Conservation (phyloP, 2,329 filamentous ascomycete genomes). For the Fusarium piperis region DNA sequence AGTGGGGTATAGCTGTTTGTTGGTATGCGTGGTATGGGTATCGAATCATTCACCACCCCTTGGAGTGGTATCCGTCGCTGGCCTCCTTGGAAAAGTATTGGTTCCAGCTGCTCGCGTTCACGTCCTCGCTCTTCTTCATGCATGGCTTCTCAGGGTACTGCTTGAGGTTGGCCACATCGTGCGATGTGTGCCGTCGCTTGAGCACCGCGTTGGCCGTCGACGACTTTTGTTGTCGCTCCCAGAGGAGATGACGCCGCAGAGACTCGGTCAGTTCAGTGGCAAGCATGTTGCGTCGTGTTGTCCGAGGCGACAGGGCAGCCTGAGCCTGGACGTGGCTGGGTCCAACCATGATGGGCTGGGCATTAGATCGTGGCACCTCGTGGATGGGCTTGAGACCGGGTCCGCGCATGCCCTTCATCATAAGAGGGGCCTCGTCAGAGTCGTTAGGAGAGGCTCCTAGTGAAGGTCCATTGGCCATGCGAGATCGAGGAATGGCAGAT, state of each 20-base stretch:
- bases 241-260: conserved; percentile 88
- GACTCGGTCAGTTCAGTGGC: conserved; percentile 94
- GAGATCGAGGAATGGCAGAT: conserved; percentile 72
- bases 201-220: conserved; percentile 88
- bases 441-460: conserved; percentile 64
- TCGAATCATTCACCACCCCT: conserved; percentile 50
- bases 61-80: conserved; percentile 58
- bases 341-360: conserved; percentile 82
- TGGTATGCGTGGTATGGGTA: conserved; percentile 24
- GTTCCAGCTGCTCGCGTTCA: conserved; percentile 81
- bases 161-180: conserved; percentile 88
- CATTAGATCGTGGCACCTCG: conserved; percentile 71
- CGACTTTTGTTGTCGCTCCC: conserved; percentile 95
- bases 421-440: conserved; percentile 69
- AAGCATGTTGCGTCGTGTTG: conserved; percentile 94
- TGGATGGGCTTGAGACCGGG: conserved; percentile 63
- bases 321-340: conserved; percentile 72
- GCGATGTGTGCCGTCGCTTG: conserved; percentile 89
- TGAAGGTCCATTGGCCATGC: conserved; percentile 59
- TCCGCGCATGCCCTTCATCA: conserved; percentile 68
- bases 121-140: conserved; percentile 68
- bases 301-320: conserved; percentile 86
- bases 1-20: conserved; percentile 33
- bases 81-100: conserved; percentile 86
- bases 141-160: conserved; percentile 77